Evolutionary conservation across 2,329 filamentous ascomycete genomes (phyloP), one percentile per base, ranked within the genome.

Genomic region (Rutstroemia sp.): DNA sequence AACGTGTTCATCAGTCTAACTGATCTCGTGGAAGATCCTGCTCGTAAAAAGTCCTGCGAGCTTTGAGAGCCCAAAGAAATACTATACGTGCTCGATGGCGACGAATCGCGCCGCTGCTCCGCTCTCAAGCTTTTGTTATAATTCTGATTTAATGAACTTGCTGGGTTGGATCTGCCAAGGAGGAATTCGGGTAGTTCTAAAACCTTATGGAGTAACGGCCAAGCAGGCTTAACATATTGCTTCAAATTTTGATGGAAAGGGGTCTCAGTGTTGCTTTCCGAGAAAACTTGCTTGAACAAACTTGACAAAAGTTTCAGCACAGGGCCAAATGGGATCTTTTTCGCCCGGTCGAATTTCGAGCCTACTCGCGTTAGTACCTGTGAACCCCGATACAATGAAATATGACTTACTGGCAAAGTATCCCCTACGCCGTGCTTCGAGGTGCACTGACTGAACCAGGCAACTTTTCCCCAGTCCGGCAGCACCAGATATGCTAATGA

Each of bases 1-100:
- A 95, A 92, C 1, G 89, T 92, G 67, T 91, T 92, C 78, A 92
- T 88, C 56, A 96, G 79, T 12, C 89, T 84, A 61, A 89, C 86
- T 1, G 78, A 81, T 67, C 84, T 85, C 10, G 79, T 83, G 5
- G 82, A 77, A 1, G 76, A 71, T 34, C 82, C 81, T 2, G 76
- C 73, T 34, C 82, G 78, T 23, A 86, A 71, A 55, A 83, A 84
- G 27, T 86, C 82, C 52, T 83, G 80, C 0, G 81, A 79, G 46
- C 73, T 78, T 57, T 81, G 78, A 1, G 75, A 71, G 3, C 77
- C 71, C 3, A 76, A 63, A 27, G 61, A 27, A 17, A 63, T 66
- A 14, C 57, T 60, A 42, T 56, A 60, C 23, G 63, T 64, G 23
- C 62, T 66, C n/a, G 64, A 65, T 30, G 62, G 58, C 14, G 67